Evolutionary conservation across 768 basidiomycete species (phyloP).

Genomic region (Strobilomyces confusus): DNA sequence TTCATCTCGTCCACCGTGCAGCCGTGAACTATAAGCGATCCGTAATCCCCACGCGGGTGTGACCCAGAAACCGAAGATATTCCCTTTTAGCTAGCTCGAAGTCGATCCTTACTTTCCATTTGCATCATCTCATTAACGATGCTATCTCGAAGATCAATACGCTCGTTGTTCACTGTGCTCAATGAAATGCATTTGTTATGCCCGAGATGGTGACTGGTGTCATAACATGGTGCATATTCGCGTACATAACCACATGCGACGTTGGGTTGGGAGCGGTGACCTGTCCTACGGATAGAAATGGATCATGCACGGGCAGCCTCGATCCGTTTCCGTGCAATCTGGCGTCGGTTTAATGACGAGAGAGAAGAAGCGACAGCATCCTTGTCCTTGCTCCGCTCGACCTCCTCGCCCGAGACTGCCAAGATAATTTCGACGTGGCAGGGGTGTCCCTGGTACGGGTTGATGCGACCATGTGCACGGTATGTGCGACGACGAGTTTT

Average conservation of each 20-base stretch:
- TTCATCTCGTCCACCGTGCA: conserved; percentile 1
- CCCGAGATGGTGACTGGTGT: background rate
- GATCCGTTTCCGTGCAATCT: conserved; percentile 83
- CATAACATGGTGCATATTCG: conserved; percentile 31
- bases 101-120: background rate
- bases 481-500: conserved; percentile 99
- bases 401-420: conserved; percentile 69
- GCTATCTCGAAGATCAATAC: background rate
- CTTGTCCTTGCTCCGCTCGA: conserved; percentile 91
- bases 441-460: conserved; percentile 98
- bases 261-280: conserved; percentile 15
- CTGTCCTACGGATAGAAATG: conserved; percentile 12
- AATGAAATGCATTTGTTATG: background rate
- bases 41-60: background rate
- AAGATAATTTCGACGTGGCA: conserved; percentile 96
- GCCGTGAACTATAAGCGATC: conserved; percentile 5
- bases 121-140: background rate
- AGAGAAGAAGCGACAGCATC: conserved; percentile 48
- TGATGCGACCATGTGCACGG: conserved; percentile 96
- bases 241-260: conserved; percentile 25
- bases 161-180: conserved; percentile 6
- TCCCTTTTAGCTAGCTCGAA: background rate
- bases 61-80: background rate
- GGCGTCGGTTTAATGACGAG: conserved; percentile 75
- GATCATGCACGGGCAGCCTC: conserved; percentile 69